Evolutionary conservation across 257 asterid species (phyloP).

Genomic region (Fraxinus excelsior): DNA sequence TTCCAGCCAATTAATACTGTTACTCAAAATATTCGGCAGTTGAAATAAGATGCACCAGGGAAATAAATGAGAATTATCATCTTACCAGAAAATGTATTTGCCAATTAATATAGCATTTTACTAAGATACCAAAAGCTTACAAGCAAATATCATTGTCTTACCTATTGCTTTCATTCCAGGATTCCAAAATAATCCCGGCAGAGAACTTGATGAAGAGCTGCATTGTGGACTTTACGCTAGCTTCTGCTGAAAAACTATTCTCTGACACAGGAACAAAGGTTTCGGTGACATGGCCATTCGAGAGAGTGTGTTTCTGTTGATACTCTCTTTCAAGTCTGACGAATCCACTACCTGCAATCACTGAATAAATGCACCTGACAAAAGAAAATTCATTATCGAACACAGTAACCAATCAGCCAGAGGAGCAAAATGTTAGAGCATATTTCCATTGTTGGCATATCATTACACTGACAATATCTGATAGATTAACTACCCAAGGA

Average conservation of each 20-base stretch:
- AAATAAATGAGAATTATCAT: background rate
- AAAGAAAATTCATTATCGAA: conserved; percentile 22
- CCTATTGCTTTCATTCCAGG: conserved; percentile 85
- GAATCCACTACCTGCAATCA: conserved; percentile 86
- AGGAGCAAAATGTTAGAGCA: background rate
- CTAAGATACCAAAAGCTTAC: background rate
- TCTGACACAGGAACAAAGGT: conserved; percentile 59
- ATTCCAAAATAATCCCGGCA: conserved; percentile 78
- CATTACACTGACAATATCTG: background rate
- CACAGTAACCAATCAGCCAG: background rate
- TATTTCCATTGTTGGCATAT: background rate
- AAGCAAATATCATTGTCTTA: conserved; percentile 24
- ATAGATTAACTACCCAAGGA: background rate
- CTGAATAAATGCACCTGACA: conserved; percentile 87
- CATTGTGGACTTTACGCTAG: conserved; percentile 80
- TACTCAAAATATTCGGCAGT: background rate
- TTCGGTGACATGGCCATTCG: conserved; percentile 72
- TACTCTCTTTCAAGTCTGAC: conserved; percentile 85
- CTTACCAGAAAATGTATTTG: background rate
- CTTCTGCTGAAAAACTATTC: conserved; percentile 63
- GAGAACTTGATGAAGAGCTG: conserved; percentile 89
- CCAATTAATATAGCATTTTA: background rate
- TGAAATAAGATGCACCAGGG: background rate
- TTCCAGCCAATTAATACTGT: background rate
- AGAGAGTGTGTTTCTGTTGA: conserved; percentile 69